Percentiles rank a stretch among this genome's conserved stretches.
Conservation (phyloP, 345 rosid species). For the Psidium guajava region DNA sequence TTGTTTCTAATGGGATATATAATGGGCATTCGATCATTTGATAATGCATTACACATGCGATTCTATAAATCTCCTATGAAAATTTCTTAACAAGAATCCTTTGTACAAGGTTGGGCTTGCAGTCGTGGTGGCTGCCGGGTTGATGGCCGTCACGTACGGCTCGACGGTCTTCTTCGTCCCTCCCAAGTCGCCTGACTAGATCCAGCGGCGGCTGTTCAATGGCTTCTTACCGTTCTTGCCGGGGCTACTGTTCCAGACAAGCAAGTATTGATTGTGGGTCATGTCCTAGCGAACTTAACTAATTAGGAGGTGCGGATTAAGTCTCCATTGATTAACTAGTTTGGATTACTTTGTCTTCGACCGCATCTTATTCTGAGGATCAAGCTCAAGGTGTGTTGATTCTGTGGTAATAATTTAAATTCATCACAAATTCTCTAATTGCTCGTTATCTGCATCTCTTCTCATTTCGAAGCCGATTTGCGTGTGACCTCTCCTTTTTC, state of each 20-base stretch:
- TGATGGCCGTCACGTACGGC: background rate
- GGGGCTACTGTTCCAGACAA: background rate
- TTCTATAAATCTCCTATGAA: too few relatives aligned
- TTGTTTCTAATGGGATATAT: too few relatives aligned
- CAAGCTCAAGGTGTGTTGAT: background rate
- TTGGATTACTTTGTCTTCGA: background rate
- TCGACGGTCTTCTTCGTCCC: background rate
- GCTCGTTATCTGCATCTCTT: too few relatives aligned
- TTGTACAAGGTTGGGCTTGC: too few relatives aligned
- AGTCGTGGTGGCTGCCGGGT: background rate
- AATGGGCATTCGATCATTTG: too few relatives aligned
- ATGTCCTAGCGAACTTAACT: background rate
- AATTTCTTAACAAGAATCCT: too few relatives aligned
- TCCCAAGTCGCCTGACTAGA: background rate
- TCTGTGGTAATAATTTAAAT: background rate
- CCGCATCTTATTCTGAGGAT: background rate
- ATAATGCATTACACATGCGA: too few relatives aligned
- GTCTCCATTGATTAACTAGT: too few relatives aligned
- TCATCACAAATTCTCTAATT: too few relatives aligned
- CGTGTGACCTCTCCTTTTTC: too few relatives aligned
- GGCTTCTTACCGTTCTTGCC: background rate
- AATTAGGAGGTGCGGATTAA: background rate
- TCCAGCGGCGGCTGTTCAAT: background rate
- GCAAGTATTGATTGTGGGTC: background rate
- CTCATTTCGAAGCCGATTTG: too few relatives aligned